phyloP scores from a whole-genome alignment of 2,329 filamentous ascomycete genomes.

The Mollisiaceae sp. region DNA sequence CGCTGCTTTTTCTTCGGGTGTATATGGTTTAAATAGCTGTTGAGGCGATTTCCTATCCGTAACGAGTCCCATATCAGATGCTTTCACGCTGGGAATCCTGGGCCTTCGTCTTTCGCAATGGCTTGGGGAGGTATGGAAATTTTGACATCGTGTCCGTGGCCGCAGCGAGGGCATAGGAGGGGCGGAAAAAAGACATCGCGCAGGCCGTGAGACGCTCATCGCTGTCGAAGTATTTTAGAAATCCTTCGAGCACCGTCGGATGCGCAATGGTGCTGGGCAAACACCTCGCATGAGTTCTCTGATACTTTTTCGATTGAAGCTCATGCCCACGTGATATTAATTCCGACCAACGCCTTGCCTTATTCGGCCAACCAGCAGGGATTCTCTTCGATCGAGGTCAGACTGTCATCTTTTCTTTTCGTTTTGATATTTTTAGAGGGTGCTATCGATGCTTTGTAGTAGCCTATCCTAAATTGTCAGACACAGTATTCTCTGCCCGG shows the following conservation, averaged over 20 bases:
- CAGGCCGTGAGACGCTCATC: conserved; percentile 55
- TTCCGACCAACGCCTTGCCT: neutral
- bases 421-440: too few relatives aligned
- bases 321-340: conserved; percentile 10
- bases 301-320: conserved; percentile 25
- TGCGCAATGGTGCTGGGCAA: conserved; percentile 30
- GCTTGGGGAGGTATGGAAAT: conserved; percentile 52
- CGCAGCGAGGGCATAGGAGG: conserved; percentile 48
- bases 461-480: too few relatives aligned
- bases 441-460: too few relatives aligned
- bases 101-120: conserved; percentile 46
- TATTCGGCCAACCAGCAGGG: neutral
- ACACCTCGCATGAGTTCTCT: conserved; percentile 13
- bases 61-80: conserved; percentile 41
- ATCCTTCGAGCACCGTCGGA: conserved; percentile 32
- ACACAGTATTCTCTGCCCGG: too few relatives aligned
- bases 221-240: conserved; percentile 26
- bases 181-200: conserved; percentile 56
- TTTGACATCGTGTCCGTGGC: conserved; percentile 51
- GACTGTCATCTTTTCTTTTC: too few relatives aligned
- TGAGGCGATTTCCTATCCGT: conserved; percentile 40
- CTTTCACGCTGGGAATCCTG: conserved; percentile 47
- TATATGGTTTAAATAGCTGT: conserved; percentile 54
- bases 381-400: too few relatives aligned
- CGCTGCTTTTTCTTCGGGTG: conserved; percentile 60